These are phyloP conservation scores for Metrosideros polymorpha DNA, from an alignment of 441 rosid genomes.

Conservation along the genomic window DNA sequence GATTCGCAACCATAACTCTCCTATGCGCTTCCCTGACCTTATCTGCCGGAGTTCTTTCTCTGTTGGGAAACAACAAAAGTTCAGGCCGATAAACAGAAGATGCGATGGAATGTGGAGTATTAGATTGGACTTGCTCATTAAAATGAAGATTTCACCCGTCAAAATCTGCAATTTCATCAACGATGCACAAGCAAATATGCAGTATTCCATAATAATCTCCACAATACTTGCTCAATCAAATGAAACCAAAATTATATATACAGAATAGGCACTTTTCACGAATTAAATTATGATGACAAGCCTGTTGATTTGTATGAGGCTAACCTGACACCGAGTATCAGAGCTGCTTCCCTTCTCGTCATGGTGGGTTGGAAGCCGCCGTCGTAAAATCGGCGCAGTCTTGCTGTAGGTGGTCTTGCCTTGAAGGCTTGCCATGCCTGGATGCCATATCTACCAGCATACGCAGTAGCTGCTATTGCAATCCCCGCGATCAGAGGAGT, in stretches of 20 bases:
- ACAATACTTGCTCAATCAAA: neutral
- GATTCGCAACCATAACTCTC: constrained; percentile 53
- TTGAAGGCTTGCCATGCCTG: constrained; percentile 62
- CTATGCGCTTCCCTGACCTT: constrained; percentile 59
- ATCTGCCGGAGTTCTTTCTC: constrained; percentile 47
- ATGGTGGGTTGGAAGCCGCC: constrained; percentile 59
- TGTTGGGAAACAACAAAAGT: constrained; percentile 5
- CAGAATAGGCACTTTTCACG: neutral
- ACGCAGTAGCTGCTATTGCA: constrained; percentile 61
- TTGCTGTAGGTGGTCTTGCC: constrained; percentile 43
- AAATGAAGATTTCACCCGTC: neutral
- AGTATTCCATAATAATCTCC: neutral
- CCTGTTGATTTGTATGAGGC: neutral
- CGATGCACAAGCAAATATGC: neutral
- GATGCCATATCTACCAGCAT: constrained; percentile 50
- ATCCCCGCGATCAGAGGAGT: constrained; percentile 37
- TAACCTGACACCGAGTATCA: constrained; percentile 64
- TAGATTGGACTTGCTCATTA: neutral
- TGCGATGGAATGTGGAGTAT: neutral
- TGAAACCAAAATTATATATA: neutral
- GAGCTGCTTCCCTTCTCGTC: constrained; percentile 60
- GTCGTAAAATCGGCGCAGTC: constrained; percentile 42
- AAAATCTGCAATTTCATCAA: neutral
- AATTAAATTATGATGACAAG: neutral
- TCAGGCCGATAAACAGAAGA: neutral